These are phyloP conservation scores for Geranium incanum DNA, from an alignment of 441 rosid genomes.

Conservation along the genomic window DNA sequence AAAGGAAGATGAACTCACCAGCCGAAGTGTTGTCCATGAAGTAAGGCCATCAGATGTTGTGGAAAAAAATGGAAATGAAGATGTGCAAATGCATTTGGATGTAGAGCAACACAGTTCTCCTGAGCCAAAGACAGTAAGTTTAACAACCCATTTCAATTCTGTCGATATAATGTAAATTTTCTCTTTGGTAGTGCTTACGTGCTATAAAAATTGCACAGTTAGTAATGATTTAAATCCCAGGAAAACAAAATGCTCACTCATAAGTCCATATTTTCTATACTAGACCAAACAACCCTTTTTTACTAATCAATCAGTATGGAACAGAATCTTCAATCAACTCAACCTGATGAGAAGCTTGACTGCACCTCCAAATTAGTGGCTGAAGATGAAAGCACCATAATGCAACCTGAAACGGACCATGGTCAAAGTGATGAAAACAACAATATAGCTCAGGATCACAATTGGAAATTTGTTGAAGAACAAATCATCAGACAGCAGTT, in stretches of 20 bases:
- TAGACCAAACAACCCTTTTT: conserved; percentile 13
- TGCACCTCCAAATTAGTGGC: conserved; percentile 20
- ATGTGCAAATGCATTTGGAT: conserved; percentile 16
- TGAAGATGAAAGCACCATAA: conserved; percentile 24
- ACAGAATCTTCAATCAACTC: conserved; percentile 28
- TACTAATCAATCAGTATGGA: conserved; percentile 20
- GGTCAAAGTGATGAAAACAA: conserved; percentile 22
- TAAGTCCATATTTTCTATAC: neutral
- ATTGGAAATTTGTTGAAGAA: conserved; percentile 20
- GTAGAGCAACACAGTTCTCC: conserved; percentile 19
- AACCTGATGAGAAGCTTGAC: conserved; percentile 21
- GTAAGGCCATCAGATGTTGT: conserved; percentile 16
- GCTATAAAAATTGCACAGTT: conserved; percentile 3
- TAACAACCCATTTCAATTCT: too few species aligned
- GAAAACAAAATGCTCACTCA: neutral
- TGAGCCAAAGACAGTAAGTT: conserved; percentile 15
- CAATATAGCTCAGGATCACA: conserved; percentile 14
- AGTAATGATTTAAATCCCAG: neutral
- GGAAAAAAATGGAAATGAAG: conserved; percentile 16
- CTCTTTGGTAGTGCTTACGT: conserved; percentile 2
- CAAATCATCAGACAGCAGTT: conserved; percentile 19
- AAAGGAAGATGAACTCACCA: conserved; percentile 17
- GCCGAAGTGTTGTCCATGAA: conserved; percentile 19
- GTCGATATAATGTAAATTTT: neutral
- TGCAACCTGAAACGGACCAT: conserved; percentile 18